Percentiles rank a stretch among this genome's conserved stretches.
These are phyloP conservation scores for Citrus maxima DNA, from an alignment of 345 rosid species.

Conservation along the genomic window DNA sequence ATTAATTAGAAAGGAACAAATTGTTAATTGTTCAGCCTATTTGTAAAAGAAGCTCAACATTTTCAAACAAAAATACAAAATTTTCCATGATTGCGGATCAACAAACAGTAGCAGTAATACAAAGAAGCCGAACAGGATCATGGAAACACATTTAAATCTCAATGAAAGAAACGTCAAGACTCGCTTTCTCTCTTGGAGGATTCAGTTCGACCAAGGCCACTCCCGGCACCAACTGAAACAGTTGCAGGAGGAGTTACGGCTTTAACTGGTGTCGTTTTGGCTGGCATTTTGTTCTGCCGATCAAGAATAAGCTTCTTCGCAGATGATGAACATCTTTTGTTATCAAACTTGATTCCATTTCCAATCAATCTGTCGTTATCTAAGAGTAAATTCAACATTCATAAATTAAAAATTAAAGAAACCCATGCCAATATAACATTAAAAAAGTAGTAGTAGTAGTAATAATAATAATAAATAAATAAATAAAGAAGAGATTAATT, in stretches of 20 bases:
- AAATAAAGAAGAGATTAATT: too few species aligned
- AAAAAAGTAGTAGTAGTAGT: too few species aligned
- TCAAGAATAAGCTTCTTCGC: slow-evolving; percentile 5
- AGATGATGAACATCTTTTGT: not conserved
- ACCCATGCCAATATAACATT: too few species aligned
- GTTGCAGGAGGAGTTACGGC: not conserved
- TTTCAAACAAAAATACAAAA: too few species aligned
- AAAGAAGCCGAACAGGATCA: not conserved
- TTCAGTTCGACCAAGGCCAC: not conserved
- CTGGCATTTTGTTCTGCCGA: not conserved
- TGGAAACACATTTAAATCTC: not conserved
- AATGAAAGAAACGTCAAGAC: too few species aligned
- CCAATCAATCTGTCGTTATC: slow-evolving; percentile 35
- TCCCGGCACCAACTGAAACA: not conserved
- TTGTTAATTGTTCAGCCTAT: too few species aligned
- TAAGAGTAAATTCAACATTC: not conserved
- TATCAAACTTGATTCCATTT: slow-evolving; percentile 4
- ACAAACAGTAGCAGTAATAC: too few species aligned
- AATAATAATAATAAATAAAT: too few species aligned
- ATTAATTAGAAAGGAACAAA: not conserved
- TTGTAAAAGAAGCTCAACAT: too few species aligned
- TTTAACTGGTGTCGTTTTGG: not conserved
- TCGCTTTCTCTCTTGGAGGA: not conserved
- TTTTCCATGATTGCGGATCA: too few species aligned
- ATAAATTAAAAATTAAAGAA: too few species aligned